phyloP scores from a whole-genome alignment of 2,329 filamentous ascomycete species.

The Sporothrix brunneoviolacea region DNA sequence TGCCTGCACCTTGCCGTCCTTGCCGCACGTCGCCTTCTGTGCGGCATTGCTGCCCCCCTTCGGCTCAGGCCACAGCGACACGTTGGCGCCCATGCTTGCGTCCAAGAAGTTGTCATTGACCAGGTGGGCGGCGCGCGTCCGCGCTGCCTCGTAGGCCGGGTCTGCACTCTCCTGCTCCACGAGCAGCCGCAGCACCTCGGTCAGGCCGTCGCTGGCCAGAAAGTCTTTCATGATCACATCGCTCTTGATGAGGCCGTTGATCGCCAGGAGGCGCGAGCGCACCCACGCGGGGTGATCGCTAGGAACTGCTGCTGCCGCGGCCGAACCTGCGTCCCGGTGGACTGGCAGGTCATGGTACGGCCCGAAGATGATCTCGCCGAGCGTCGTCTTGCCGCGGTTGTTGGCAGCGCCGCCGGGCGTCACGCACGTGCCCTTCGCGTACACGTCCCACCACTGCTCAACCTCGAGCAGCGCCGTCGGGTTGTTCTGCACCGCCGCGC shows the following conservation, averaged over 20 bases:
- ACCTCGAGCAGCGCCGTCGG: constrained; percentile 51
- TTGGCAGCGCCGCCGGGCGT: neutral
- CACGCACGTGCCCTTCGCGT: constrained; percentile 34
- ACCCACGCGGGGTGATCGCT: constrained; percentile 22
- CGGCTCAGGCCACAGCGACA: constrained; percentile 47
- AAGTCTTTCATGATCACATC: constrained; percentile 48
- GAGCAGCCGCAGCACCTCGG: constrained; percentile 47
- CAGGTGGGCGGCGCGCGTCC: constrained; percentile 50
- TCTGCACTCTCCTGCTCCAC: constrained; percentile 32
- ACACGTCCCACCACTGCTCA: constrained; percentile 38
- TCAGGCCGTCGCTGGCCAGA: constrained; percentile 47
- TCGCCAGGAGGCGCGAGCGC: constrained; percentile 39
- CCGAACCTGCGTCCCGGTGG: no score
- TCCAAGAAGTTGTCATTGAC: constrained; percentile 63
- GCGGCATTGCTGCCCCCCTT: constrained; percentile 18
- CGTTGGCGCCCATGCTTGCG: constrained; percentile 52
- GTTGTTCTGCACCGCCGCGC: constrained; percentile 58
- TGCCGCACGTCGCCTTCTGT: no score
- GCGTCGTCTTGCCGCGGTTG: constrained; percentile 4
- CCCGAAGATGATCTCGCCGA: constrained; percentile 37
- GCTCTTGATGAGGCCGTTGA: constrained; percentile 52
- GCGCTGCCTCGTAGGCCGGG: constrained; percentile 42
- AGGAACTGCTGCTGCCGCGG: no score
- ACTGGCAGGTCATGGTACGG: constrained; percentile 29
- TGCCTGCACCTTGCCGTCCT: constrained; percentile 24